Evolutionary conservation across 805 yeast species (phyloP), one percentile per base, ranked within the genome.

Genomic region (Pichia eremophila): DNA sequence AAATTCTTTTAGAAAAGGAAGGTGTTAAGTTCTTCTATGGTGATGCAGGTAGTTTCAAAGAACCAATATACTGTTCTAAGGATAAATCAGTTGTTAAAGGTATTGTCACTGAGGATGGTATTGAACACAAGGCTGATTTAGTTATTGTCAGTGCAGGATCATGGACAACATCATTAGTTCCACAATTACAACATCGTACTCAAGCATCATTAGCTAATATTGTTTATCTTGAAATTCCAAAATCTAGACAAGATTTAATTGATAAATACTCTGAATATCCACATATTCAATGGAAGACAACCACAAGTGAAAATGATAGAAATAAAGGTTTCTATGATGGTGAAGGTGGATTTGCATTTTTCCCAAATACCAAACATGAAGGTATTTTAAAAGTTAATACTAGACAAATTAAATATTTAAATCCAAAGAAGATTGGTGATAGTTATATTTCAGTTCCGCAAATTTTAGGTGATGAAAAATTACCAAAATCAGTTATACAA

Each of bases 101-200:
- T n/a, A 56, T 61, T 31, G 45, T 44, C 14, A 60, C 64, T 4
- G 43, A 40, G 18, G 65, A 62, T 48, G 63, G 59, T 3, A 44
- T 41, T 14, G 27, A 19, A 4, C 59, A 56, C 40, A 12, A 14
- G 7, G 54, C 56, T 8, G 56, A 57, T 43, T 41, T 57, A 17
- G 59, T 56, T 12, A 46, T 57, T 39, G 47, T 55, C 10, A 43
- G 51, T 22, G 44, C 52, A 18, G 60, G 61, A 12, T 57, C 59
- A 8, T 57, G 60, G 61, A 47, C 61, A 2, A 52, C 54, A 18
- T 46, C 53, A 9, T 39, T 54, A 17, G 46, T 48, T 36, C 53
- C 56, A 1, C 51, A 55, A 44, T 39, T 49, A 47, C 39, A 45
- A 15, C 43, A 46, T 15, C 42, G 54, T 35, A 51, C 46, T 39